These are phyloP conservation scores for Lactarius psammicola DNA, from an alignment of 768 basidiomycete genomes.

Conservation along the genomic window DNA sequence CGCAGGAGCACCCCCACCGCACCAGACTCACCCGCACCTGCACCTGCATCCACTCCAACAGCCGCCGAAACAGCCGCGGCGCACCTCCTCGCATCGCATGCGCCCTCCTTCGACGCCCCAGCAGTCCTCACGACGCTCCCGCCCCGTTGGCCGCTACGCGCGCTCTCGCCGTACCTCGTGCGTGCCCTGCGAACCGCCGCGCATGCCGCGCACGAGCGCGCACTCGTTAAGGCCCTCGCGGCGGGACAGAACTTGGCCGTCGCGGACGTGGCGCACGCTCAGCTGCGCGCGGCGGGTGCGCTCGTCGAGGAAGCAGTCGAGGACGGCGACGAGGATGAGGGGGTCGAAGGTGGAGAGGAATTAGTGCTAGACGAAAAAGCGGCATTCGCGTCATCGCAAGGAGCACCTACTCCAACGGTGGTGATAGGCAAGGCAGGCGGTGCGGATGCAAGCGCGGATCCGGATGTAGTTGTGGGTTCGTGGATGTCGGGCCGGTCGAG, in stretches of 20 bases:
- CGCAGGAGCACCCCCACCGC: not conserved
- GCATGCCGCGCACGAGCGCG: conserved; percentile 66
- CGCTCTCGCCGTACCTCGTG: conserved; percentile 38
- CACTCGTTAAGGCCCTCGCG: conserved; percentile 75
- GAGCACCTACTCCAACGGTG: not conserved
- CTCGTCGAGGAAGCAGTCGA: conserved; percentile 16
- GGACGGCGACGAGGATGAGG: not conserved
- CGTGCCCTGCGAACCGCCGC: conserved; percentile 10
- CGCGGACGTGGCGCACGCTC: conserved; percentile 14
- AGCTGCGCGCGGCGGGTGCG: conserved; percentile 16
- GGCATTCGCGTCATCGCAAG: not conserved
- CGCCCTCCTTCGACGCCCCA: conserved; percentile 78
- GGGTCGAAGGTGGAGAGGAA: not conserved
- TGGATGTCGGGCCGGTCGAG: conserved; percentile 23
- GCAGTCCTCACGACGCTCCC: conserved; percentile 73
- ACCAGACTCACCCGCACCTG: not conserved
- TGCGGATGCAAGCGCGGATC: not conserved
- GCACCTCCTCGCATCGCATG: conserved; percentile 56
- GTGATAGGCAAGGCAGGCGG: conserved; percentile 9
- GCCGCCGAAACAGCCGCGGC: not conserved
- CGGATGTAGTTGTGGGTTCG: conserved; percentile 9
- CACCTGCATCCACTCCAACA: too few species aligned
- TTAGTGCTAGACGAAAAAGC: conserved; percentile 21
- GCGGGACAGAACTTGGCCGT: conserved; percentile 76
- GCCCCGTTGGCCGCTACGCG: conserved; percentile 71